phyloP scores from a whole-genome alignment of 345 rosid species.

The Streptanthus diversifolius region DNA sequence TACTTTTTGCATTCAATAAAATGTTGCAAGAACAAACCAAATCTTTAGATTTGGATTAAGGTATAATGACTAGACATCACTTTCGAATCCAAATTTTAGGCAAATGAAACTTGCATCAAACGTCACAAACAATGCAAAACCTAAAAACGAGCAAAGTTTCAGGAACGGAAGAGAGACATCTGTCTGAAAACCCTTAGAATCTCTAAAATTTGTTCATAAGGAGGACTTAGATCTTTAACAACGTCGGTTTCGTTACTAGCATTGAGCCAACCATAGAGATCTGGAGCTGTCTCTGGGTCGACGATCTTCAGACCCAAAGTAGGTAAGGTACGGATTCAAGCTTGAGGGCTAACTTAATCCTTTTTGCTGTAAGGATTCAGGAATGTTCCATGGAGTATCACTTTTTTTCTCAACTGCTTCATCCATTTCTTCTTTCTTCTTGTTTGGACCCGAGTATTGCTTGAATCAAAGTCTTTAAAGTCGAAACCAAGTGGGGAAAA shows the following conservation, averaged over 20 bases:
- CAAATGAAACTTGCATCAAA: background rate
- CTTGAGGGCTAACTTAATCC: conserved; percentile 42
- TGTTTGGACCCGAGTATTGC: background rate
- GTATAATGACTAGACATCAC: background rate
- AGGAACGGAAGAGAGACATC: background rate
- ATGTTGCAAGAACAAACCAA: conserved; percentile 3
- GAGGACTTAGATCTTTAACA: conserved; percentile 33
- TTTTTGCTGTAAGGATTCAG: conserved; percentile 32
- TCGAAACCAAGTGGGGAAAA: background rate
- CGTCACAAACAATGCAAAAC: conserved; percentile 1
- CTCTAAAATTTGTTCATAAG: conserved; percentile 32
- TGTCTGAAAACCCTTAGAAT: conserved; percentile 29
- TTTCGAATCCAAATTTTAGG: background rate
- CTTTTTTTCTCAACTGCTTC: conserved; percentile 29
- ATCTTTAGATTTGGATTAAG: background rate
- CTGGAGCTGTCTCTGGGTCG: conserved; percentile 36
- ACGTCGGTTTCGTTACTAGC: conserved; percentile 27
- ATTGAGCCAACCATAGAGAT: conserved; percentile 38
- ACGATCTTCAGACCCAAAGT: conserved; percentile 28
- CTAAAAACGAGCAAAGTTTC: background rate
- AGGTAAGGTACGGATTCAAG: conserved; percentile 40
- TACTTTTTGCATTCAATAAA: conserved; percentile 15
- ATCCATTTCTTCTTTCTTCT: conserved; percentile 15
- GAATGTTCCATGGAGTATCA: conserved; percentile 35
- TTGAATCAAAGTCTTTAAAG: background rate